These are phyloP conservation scores for Kodamaea sagamina DNA, from an alignment of 805 yeast species.

Conservation along the genomic window DNA sequence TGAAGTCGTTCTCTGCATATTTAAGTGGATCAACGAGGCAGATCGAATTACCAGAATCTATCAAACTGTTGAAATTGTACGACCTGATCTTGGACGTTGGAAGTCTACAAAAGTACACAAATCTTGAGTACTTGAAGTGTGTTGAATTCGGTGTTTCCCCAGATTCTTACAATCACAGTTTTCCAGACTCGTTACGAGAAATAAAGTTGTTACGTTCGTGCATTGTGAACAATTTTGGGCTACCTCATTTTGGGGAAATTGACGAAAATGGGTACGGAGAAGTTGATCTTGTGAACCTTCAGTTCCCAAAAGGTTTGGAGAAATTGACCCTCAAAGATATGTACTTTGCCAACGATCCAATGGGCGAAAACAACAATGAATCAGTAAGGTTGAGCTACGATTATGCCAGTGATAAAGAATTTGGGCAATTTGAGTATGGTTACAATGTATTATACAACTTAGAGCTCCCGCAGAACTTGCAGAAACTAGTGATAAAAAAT, in stretches of 20 bases:
- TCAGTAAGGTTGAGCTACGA: conserved; percentile 1
- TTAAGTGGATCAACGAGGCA: neutral
- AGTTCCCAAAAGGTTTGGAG: neutral
- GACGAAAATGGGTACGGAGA: conserved; percentile 1
- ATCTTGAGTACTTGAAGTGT: conserved; percentile 2
- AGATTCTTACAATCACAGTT: neutral
- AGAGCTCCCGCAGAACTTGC: neutral
- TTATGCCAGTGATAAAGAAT: neutral
- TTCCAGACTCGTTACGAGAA: neutral
- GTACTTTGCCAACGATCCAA: conserved; percentile 3
- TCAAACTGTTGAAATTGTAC: neutral
- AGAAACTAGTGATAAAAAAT: neutral
- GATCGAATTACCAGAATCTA: conserved; percentile 1
- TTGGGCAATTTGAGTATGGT: neutral
- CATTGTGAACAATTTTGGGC: conserved; percentile 1
- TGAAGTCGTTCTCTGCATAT: neutral
- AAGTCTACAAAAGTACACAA: neutral
- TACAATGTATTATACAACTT: neutral
- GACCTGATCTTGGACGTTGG: neutral
- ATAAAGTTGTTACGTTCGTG: neutral
- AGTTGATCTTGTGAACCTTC: conserved; percentile 1
- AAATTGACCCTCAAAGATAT: conserved; percentile 2
- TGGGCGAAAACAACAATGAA: conserved; percentile 2
- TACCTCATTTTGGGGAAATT: neutral
- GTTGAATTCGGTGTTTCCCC: conserved; percentile 1